phyloP scores from a whole-genome alignment of 2,329 filamentous ascomycete genomes.

The Trichophyton verrucosum region DNA sequence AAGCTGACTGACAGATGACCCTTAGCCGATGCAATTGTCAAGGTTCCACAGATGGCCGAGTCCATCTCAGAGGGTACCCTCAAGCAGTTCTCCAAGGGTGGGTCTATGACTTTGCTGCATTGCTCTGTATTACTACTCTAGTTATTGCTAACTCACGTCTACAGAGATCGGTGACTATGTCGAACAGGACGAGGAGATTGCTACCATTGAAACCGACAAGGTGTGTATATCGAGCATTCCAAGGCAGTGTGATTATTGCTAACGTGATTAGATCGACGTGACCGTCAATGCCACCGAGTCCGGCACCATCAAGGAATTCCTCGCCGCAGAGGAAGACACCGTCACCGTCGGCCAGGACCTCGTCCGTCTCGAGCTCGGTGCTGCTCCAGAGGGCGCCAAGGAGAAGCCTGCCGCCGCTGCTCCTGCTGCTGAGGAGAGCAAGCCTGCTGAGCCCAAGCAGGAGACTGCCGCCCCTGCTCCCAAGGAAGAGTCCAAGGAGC shows the following conservation, averaged over 20 bases:
- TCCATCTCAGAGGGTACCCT: slow-evolving; percentile 95
- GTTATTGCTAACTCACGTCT: background rate
- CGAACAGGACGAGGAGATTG: slow-evolving; percentile 92
- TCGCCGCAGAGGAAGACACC: slow-evolving; percentile 88
- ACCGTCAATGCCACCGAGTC: slow-evolving; percentile 87
- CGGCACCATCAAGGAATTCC: slow-evolving; percentile 80
- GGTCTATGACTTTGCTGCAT: slow-evolving; percentile 14
- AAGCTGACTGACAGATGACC: background rate
- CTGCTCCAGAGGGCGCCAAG: slow-evolving; percentile 37
- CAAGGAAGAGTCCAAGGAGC: background rate
- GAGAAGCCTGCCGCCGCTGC: background rate
- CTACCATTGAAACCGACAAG: slow-evolving; percentile 98
- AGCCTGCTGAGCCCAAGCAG: background rate
- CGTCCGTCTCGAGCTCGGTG: slow-evolving; percentile 71
- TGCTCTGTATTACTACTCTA: slow-evolving; percentile 4
- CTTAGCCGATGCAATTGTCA: slow-evolving; percentile 66
- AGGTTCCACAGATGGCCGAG: slow-evolving; percentile 96
- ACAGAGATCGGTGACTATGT: slow-evolving; percentile 79
- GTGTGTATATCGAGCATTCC: slow-evolving; percentile 32
- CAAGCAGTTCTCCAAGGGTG: slow-evolving; percentile 83
- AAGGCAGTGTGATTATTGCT: background rate
- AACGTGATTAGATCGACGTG: slow-evolving; percentile 64
- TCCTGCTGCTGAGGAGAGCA: slow-evolving; percentile 7
- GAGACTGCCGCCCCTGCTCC: background rate
- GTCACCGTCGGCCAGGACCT: slow-evolving; percentile 90